A percentile compares a stretch with the other conserved stretches of the same genome.
Conservation (phyloP, 352 stramenopile genomes). For the Aphanomyces euteiches region DNA sequence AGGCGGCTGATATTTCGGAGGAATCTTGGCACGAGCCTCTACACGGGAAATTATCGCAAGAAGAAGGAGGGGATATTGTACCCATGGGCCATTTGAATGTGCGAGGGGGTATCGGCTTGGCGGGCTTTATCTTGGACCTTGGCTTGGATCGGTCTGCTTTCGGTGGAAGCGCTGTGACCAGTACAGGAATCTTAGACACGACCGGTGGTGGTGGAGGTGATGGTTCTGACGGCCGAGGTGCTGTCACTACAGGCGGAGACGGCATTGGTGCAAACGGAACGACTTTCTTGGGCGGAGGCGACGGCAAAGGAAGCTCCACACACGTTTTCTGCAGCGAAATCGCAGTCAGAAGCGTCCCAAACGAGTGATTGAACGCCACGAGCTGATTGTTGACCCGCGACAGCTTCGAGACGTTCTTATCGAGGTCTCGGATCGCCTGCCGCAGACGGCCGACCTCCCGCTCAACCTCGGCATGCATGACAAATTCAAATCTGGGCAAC, state of each 20-base stretch:
- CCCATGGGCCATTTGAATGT: conserved; percentile 79
- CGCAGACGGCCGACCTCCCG: conserved; percentile 49
- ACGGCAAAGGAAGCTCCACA: neutral
- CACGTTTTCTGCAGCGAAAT: conserved; percentile 62
- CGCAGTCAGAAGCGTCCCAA: conserved; percentile 68
- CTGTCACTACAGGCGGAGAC: neutral
- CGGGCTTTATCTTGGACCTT: conserved; percentile 5
- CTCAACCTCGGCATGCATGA: conserved; percentile 28
- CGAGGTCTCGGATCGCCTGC: conserved; percentile 57
- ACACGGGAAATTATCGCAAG: neutral
- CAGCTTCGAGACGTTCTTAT: conserved; percentile 64
- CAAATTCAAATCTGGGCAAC: neutral
- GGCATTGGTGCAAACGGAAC: neutral
- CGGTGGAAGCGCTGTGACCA: neutral
- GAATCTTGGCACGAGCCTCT: conserved; percentile 76
- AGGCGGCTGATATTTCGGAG: conserved; percentile 77
- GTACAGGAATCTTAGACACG: conserved; percentile 15
- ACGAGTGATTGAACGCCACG: conserved; percentile 67
- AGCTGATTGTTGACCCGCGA: conserved; percentile 62
- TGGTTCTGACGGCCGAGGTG: neutral
- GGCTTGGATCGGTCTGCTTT: neutral
- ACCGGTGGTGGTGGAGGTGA: neutral
- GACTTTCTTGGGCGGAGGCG: conserved; percentile 13
- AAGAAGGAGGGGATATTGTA: conserved; percentile 35
- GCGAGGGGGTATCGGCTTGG: conserved; percentile 28